phyloP scores from a whole-genome alignment of 164 flowering plant genomes.

The Stephania cephalantha region DNA sequence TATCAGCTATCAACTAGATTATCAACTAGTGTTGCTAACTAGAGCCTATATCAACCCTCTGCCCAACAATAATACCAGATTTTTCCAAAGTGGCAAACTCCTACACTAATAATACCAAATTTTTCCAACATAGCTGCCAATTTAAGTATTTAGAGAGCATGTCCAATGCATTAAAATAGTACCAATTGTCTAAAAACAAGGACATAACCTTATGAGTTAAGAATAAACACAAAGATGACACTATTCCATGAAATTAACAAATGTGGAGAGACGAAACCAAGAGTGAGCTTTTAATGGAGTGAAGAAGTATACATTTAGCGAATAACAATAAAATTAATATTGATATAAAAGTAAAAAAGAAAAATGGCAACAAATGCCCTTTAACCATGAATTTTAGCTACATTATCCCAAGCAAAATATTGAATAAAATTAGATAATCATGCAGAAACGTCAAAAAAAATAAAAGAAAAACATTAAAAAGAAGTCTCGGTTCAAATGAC shows the following conservation, averaged over 20 bases:
- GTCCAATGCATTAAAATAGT: no score
- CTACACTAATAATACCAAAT: no score
- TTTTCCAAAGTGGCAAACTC: no score
- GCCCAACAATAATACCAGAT: no score
- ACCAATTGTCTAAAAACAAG: background rate
- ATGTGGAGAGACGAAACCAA: background rate
- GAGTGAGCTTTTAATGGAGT: background rate
- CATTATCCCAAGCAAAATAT: background rate
- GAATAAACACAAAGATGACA: background rate
- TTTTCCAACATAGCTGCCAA: no score
- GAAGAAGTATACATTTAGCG: background rate
- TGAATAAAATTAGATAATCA: conserved; percentile 6
- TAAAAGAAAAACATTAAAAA: background rate
- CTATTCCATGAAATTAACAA: background rate
- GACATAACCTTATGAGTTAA: background rate
- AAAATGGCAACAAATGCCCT: background rate
- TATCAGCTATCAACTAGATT: no score
- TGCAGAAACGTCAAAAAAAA: background rate
- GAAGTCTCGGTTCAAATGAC: conserved; percentile 17
- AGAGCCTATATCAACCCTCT: no score
- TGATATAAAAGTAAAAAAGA: background rate
- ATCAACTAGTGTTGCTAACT: no score
- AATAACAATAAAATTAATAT: no score
- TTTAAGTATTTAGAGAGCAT: no score
- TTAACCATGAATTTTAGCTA: background rate